These are phyloP conservation scores for Calonectria pteridis DNA, from an alignment of 2,329 filamentous ascomycete genomes.

Conservation along the genomic window DNA sequence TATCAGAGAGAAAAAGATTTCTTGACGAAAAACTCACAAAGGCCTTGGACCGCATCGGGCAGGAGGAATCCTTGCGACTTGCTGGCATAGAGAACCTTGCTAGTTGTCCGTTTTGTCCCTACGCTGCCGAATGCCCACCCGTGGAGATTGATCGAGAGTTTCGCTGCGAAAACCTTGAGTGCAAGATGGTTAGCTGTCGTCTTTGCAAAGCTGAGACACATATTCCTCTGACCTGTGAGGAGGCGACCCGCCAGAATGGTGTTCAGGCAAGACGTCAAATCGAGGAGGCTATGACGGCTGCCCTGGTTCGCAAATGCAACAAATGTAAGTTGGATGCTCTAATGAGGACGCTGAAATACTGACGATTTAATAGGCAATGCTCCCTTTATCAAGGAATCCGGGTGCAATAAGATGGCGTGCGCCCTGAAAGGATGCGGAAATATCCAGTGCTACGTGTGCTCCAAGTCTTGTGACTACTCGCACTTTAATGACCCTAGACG, in stretches of 20 bases:
- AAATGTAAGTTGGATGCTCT: slow-evolving; percentile 56
- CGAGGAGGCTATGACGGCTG: slow-evolving; percentile 87
- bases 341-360: slow-evolving; percentile 34
- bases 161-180: slow-evolving; percentile 75
- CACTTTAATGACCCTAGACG: slow-evolving; percentile 74
- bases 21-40: slow-evolving; percentile 69
- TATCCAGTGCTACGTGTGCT: slow-evolving; percentile 79
- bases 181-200: slow-evolving; percentile 73
- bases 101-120: slow-evolving; percentile 86
- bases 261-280: slow-evolving; percentile 73
- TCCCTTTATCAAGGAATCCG: slow-evolving; percentile 82
- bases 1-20: slow-evolving; percentile 66
- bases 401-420: slow-evolving; percentile 89
- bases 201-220: slow-evolving; percentile 78
- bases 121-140: slow-evolving; percentile 78
- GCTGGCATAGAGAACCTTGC: slow-evolving; percentile 80
- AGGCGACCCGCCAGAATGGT: slow-evolving; percentile 71
- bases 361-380: slow-evolving; percentile 62
- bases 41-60: slow-evolving; percentile 78
- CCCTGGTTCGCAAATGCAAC: slow-evolving; percentile 82
- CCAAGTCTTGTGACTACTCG: slow-evolving; percentile 72
- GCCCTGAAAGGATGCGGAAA: slow-evolving; percentile 64
- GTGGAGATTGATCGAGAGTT: slow-evolving; percentile 80
- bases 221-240: slow-evolving; percentile 78
- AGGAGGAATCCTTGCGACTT: slow-evolving; percentile 75